Evolutionary conservation across 768 basidiomycete genomes (phyloP).

Genomic region (Russula earlei): DNA sequence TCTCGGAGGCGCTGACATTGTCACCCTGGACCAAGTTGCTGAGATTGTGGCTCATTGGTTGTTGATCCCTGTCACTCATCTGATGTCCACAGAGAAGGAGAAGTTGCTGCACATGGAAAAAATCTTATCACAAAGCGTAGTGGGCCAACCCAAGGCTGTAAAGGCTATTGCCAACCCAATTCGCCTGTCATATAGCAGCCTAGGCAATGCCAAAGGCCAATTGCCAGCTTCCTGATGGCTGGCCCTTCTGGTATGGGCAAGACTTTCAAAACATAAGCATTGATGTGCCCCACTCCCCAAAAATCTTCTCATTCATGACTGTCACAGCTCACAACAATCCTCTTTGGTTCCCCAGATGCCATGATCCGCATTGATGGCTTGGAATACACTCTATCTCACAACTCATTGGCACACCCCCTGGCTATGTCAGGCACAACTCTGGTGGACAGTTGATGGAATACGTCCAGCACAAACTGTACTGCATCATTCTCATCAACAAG

Average conservation of each 20-base stretch:
- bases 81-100: slow-evolving; percentile 83
- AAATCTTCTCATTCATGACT: too few species aligned
- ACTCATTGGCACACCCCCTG: too few species aligned
- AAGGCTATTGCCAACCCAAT: slow-evolving; percentile 91
- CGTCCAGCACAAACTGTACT: slow-evolving; percentile 83
- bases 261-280: slow-evolving; percentile 79
- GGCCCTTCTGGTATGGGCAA: slow-evolving; percentile 91
- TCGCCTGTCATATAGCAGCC: slow-evolving; percentile 83
- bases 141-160: slow-evolving; percentile 87
- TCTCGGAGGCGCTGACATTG: slow-evolving; percentile 60
- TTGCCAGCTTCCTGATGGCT: slow-evolving; percentile 85
- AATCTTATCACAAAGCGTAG: slow-evolving; percentile 62
- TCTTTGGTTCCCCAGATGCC: too few species aligned
- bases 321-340: too few species aligned
- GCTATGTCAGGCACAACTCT: slow-evolving; percentile 83
- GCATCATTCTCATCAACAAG: slow-evolving; percentile 77
- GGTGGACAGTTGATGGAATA: slow-evolving; percentile 92
- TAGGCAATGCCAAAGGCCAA: slow-evolving; percentile 87
- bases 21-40: slow-evolving; percentile 84
- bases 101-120: slow-evolving; percentile 84
- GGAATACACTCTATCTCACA: too few species aligned
- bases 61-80: slow-evolving; percentile 76
- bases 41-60: slow-evolving; percentile 96
- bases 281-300: slow-evolving; percentile 23
- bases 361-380: too few species aligned